phyloP scores from a whole-genome alignment of 768 basidiomycete genomes.

The Russula sp. region DNA sequence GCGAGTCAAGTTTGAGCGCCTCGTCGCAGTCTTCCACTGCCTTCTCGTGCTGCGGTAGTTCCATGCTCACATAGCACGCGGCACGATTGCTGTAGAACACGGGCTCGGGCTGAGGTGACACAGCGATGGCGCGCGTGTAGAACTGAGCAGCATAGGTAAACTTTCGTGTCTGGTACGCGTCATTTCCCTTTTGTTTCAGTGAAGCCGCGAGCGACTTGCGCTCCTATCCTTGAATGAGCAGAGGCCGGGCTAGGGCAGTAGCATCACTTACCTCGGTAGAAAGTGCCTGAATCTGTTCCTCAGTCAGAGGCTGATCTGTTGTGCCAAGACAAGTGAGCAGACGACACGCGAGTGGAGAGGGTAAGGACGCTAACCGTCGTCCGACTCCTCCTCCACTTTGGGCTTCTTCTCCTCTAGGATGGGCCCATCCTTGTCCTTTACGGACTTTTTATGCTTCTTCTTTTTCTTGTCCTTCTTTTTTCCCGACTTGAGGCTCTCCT shows the following conservation, averaged over 20 bases:
- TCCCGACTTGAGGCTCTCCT: conserved; percentile 28
- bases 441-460: conserved; percentile 42
- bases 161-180: conserved; percentile 57
- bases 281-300: conserved; percentile 53
- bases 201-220: conserved; percentile 53
- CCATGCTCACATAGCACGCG: conserved; percentile 93
- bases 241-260: not conserved
- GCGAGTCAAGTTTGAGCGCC: conserved; percentile 75
- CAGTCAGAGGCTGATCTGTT: conserved; percentile 42
- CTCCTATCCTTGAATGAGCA: conserved; percentile 41
- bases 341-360: conserved; percentile 7
- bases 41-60: conserved; percentile 73
- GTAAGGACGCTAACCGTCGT: conserved; percentile 25
- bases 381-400: conserved; percentile 31
- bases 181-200: conserved; percentile 68
- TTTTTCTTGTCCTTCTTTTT: conserved; percentile 49
- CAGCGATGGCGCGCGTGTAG: conserved; percentile 70
- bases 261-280: conserved; percentile 46
- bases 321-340: conserved; percentile 21
- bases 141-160: conserved; percentile 54
- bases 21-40: conserved; percentile 87
- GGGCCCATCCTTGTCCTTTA: conserved; percentile 61
- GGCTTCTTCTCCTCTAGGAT: conserved; percentile 72
- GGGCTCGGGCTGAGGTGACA: conserved; percentile 75
- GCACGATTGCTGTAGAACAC: conserved; percentile 97